A percentile compares a stretch with the other conserved stretches of the same genome.
phyloP scores from a whole-genome alignment of 371 early-diverging fungal species.

The Actinomortierella wolfii region DNA sequence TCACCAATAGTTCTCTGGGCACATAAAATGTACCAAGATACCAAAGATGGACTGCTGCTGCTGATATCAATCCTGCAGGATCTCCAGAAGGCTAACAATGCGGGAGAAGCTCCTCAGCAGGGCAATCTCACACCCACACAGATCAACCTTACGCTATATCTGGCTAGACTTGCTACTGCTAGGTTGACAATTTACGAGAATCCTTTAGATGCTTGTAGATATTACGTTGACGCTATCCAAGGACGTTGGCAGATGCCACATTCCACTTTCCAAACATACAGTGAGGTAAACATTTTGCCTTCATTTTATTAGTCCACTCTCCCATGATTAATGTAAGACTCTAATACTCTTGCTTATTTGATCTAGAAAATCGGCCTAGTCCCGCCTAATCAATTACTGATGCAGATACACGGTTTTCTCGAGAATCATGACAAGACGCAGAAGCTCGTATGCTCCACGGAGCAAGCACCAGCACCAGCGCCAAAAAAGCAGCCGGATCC shows the following conservation, averaged over 20 bases:
- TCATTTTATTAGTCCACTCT: no score
- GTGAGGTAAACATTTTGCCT: constrained; percentile 14
- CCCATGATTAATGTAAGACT: no score
- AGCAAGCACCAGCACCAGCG: not conserved
- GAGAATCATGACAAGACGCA: constrained; percentile 27
- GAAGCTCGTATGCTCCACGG: constrained; percentile 16
- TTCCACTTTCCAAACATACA: constrained; percentile 16
- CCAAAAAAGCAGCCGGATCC: constrained; percentile 36
- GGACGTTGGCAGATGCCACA: constrained; percentile 39
- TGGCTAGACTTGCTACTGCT: constrained; percentile 38
- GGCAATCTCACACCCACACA: constrained; percentile 40
- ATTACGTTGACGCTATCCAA: constrained; percentile 36
- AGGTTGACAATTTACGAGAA: constrained; percentile 24
- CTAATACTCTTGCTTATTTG: not conserved
- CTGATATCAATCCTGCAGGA: constrained; percentile 20
- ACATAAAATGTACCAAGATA: constrained; percentile 20
- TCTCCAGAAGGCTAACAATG: constrained; percentile 6
- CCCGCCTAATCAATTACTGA: constrained; percentile 12
- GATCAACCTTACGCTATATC: constrained; percentile 43
- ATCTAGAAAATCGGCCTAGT: constrained; percentile 21
- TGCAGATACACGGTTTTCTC: constrained; percentile 11
- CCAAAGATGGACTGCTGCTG: constrained; percentile 24
- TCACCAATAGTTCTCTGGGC: constrained; percentile 27
- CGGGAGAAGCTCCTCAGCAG: not conserved
- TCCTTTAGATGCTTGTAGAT: constrained; percentile 9